Base-by-base conservation (phyloP, 2,329 filamentous ascomycete genomes). In the Cryphonectria nitschkei region DNA sequence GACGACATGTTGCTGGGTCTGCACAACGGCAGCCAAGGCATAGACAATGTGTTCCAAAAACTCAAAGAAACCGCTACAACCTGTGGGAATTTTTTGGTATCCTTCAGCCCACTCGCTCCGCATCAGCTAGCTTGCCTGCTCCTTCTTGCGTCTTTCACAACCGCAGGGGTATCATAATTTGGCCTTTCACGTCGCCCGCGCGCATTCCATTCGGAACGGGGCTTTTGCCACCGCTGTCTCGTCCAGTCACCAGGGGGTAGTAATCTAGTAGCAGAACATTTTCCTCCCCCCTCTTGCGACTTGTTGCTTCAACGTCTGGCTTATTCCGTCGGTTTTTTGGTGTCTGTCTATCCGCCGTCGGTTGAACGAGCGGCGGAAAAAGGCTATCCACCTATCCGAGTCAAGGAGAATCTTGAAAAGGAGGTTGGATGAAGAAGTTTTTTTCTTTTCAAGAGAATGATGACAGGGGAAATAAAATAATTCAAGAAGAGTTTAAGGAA, bases 131-230 rank as follows among this genome's bases (percentile, higher is more conserved):
- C 39, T 54, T 50, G 56, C 56, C 46, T 39, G 19, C 32, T 66
- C 41, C 67, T 63, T 39, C 41, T 65, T 50, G 43, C 43, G 63
- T 65, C 63, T 50, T 65, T 52, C 43, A 50, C 46, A 46, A 34
- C 63, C 56, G 56, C 67, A 68, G 67, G 56, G 67, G 67, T 68
- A 68, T 68, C 67, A 54, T 26, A 62, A 37, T n/a, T 61, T 34
- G 37, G 14, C 26, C 41, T 26, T 52, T 52, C 56, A 68, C 58
- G 58, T 62, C 56, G 56, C 56, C 56, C 67, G 43, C 67, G 56
- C 66, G 56, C 54, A 41, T 43, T 65, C 19, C 22, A 6, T 39
- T 39, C 14, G 39, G 56, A 60, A 61, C 39, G 56, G 56, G 56
- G 37, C 34, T 43, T 22, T 61, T 22, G 26, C 37, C 65, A 67